Evolutionary conservation across 2,329 filamentous ascomycete species (phyloP), one percentile per base, ranked within the genome.

Genomic region (Aspergillus puulaauensis): DNA sequence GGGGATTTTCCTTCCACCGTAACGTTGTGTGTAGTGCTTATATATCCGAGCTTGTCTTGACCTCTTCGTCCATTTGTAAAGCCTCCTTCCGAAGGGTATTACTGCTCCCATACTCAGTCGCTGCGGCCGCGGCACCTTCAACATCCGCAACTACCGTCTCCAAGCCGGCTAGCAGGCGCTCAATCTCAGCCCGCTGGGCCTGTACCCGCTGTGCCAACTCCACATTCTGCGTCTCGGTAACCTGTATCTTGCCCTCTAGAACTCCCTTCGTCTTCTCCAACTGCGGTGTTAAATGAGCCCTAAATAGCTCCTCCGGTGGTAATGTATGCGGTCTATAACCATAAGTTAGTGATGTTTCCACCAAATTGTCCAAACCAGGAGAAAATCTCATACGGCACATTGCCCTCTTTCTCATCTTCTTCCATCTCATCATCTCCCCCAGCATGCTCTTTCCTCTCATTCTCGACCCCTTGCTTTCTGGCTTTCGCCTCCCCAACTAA

Each of bases 251-350:
- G n/a, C 69, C 62, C 53, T 79, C 76, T 58, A 87, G 73, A 3
- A 78, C 70, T n/a, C 72, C 68, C 21, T 81, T 77, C 49, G 81
- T 79, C 61, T 80, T 74, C 44, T 78, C 73, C 50, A 88, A 73
- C 57, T 83, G 83, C 0, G 85, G 83, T 50, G 79, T 77, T 4
- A 88, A 72, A 69, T 87, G 83, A n/a, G 84, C 83, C 17, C 79
- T 75, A 60, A 85, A 83, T 11, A 88, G 75, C 48, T 82, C 79
- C 27, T 80, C 74, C 1, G 85, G 82, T 0, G 82, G 77, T 19
- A 87, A 74, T 0, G 80, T 85, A 71, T 88, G 85, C 17, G 83
- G 82, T 35, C 83, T 86, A 60, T 61, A 49, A 15, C 17, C 39
- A 56, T 31, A 27, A 44, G 15, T 59, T 44, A 52, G 49, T 44